Percentiles rank a stretch among this genome's conserved stretches.
Evolutionary conservation across 1,284 basidiomycete species (phyloP).

Genomic region (Sanguinoderma infundibulare): DNA sequence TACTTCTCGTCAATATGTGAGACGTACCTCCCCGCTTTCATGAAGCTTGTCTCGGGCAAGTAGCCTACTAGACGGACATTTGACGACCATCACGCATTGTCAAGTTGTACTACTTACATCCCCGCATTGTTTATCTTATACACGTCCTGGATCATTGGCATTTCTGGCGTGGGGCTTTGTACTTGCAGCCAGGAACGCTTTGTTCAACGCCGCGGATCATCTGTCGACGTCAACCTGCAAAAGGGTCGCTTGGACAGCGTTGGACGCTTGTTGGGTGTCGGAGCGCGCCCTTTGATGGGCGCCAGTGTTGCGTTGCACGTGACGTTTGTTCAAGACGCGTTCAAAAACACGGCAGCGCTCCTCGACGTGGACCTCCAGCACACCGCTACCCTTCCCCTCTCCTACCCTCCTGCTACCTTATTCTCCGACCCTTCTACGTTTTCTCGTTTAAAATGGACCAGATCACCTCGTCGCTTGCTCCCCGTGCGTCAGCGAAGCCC

Average conservation of each 20-base stretch:
- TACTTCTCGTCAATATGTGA: constrained; percentile 94
- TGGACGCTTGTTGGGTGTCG: neutral
- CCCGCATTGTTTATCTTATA: neutral
- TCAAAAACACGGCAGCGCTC: constrained; percentile 23
- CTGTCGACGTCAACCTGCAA: neutral
- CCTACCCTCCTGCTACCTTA: neutral
- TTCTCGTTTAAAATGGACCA: constrained; percentile 60
- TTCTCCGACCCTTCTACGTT: neutral
- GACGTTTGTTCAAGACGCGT: constrained; percentile 29
- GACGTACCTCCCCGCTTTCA: constrained; percentile 24
- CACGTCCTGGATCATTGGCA: neutral
- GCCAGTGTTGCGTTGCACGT: constrained; percentile 14
- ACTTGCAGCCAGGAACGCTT: too few species aligned
- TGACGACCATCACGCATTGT: neutral
- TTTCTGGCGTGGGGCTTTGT: neutral
- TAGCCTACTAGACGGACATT: constrained; percentile 10
- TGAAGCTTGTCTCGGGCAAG: constrained; percentile 17
- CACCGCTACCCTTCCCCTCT: constrained; percentile 8
- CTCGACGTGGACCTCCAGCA: constrained; percentile 18
- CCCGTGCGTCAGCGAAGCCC: constrained; percentile 57
- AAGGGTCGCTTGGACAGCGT: neutral
- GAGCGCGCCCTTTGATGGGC: neutral
- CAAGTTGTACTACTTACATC: neutral
- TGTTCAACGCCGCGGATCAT: neutral
- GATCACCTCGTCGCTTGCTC: constrained; percentile 66